Evolutionary conservation across 352 stramenopile genomes (phyloP).

Genomic region (Blastocystis sp.): DNA sequence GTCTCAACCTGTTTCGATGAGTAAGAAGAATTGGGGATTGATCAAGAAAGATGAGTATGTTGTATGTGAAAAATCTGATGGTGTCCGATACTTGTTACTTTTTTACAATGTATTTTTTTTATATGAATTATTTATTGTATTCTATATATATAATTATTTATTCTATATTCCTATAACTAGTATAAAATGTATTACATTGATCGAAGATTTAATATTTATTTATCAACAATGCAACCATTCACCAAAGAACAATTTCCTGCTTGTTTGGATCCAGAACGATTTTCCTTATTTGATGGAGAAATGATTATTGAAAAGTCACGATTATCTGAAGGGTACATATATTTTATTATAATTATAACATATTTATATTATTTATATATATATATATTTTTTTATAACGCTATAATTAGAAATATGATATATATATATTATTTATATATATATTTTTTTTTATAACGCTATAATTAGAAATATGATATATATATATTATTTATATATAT

Average conservation of each 20-base stretch:
- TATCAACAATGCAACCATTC: background rate
- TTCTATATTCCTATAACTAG: no score
- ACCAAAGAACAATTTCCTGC: background rate
- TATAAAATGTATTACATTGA: conserved; percentile 38
- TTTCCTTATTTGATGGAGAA: background rate
- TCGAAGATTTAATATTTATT: conserved; percentile 8
- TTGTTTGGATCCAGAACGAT: background rate
- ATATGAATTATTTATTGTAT: background rate
- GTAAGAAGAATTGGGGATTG: conserved; percentile 19
- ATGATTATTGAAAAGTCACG: conserved; percentile 9
- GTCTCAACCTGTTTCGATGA: conserved; percentile 33
- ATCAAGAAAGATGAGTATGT: conserved; percentile 19
- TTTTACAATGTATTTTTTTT: conserved; percentile 10
- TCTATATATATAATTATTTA: background rate
- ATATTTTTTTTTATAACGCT: background rate
- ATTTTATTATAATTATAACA: conserved; percentile 3
- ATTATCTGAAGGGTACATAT: conserved; percentile 4
- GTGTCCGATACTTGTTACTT: conserved; percentile 21
- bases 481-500: background rate
- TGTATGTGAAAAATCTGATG: conserved; percentile 34
- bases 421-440: background rate
- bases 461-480: conserved; percentile 9
- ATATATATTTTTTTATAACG: background rate
- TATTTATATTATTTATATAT: background rate
- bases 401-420: conserved; percentile 11